A percentile compares a stretch with the other conserved stretches of the same genome.
Evolutionary conservation across 495 filamentous ascomycete genomes (phyloP).

Genomic region (Penicillium soppii): DNA sequence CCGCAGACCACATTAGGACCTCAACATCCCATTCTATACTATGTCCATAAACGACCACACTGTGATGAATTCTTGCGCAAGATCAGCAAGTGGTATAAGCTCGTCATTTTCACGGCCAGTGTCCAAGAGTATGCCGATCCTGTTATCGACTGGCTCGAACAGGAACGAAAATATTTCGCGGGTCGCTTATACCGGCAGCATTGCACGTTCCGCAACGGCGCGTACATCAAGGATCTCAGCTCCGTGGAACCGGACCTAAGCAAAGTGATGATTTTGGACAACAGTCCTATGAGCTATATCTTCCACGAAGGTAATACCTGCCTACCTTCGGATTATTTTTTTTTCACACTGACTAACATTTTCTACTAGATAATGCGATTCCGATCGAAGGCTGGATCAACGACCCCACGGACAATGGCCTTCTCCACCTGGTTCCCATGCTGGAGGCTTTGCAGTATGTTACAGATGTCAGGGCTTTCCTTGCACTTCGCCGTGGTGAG

Average conservation of each 20-base stretch:
- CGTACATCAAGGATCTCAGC: slow-evolving; percentile 97
- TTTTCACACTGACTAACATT: slow-evolving; percentile 16
- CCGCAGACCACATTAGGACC: slow-evolving; percentile 66
- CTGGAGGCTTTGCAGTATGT: slow-evolving; percentile 94
- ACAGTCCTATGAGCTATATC: slow-evolving; percentile 96
- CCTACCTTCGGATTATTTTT: background rate
- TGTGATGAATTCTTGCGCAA: slow-evolving; percentile 97
- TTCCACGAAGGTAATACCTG: slow-evolving; percentile 85
- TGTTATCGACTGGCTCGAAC: slow-evolving; percentile 97
- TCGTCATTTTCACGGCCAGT: slow-evolving; percentile 95
- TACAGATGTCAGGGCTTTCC: slow-evolving; percentile 85
- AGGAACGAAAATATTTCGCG: slow-evolving; percentile 92
- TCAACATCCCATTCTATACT: slow-evolving; percentile 96
- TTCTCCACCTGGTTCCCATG: slow-evolving; percentile 89
- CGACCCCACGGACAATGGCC: slow-evolving; percentile 70
- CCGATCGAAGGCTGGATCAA: slow-evolving; percentile 43
- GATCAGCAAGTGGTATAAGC: slow-evolving; percentile 96
- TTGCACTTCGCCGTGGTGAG: slow-evolving; percentile 86
- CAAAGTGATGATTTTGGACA: slow-evolving; percentile 97
- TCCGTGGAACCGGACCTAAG: slow-evolving; percentile 94
- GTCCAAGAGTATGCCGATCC: slow-evolving; percentile 99
- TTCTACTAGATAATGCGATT: slow-evolving; percentile 29
- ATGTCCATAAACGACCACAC: slow-evolving; percentile 95
- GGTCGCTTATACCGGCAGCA: slow-evolving; percentile 93
- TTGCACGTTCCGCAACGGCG: slow-evolving; percentile 90